Conservation (phyloP, 208 protist species). For the Leishmania lainsoni region DNA sequence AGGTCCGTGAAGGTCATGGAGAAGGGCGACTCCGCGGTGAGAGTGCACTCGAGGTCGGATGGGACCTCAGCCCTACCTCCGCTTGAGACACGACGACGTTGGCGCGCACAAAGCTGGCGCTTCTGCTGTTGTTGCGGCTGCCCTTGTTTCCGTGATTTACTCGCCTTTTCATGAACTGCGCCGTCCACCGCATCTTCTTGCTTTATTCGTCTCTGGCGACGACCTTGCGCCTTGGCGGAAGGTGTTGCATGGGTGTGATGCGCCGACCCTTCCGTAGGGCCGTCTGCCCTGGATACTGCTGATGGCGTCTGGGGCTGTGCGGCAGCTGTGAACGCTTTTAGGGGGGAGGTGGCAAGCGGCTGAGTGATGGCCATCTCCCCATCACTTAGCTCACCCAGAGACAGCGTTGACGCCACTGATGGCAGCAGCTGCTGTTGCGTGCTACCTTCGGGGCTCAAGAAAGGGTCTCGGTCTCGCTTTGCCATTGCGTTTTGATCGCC, state of each 20-base stretch:
- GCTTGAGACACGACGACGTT: neutral
- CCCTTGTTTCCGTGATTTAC: neutral
- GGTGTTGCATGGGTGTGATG: neutral
- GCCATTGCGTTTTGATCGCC: neutral
- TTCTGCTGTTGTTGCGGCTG: neutral
- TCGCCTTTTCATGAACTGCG: neutral
- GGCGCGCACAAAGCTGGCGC: neutral
- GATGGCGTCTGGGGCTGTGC: neutral
- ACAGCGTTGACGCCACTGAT: neutral
- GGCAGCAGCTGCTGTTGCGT: neutral
- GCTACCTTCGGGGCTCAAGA: neutral
- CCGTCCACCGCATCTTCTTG: neutral
- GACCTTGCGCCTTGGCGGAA: neutral
- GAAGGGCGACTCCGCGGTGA: slow-evolving; percentile 4
- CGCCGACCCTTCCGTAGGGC: neutral
- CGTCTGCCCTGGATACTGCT: neutral
- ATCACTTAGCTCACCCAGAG: neutral
- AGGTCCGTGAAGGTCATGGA: slow-evolving; percentile 36
- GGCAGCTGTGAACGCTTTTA: neutral
- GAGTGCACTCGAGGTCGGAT: neutral
- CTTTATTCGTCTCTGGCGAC: neutral
- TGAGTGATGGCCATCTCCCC: neutral
- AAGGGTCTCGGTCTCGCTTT: slow-evolving; percentile 1
- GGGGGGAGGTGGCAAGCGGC: neutral
- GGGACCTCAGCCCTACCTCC: neutral